Evolutionary conservation across 2,329 filamentous ascomycete species (phyloP), one percentile per base, ranked within the genome.

Genomic region (Aplosporella prunicola): DNA sequence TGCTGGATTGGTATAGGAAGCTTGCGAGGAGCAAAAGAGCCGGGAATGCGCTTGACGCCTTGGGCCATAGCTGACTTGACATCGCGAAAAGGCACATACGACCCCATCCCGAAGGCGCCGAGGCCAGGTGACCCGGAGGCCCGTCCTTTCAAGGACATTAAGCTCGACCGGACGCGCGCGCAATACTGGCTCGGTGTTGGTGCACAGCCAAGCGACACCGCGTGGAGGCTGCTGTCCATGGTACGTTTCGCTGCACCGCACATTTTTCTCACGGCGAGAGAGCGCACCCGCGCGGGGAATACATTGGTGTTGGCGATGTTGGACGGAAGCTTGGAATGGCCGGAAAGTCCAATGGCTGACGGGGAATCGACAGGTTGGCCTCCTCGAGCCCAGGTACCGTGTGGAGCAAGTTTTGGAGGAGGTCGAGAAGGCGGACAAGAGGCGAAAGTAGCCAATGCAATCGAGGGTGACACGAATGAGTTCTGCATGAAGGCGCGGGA

Each of bases 171-270:
- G 6, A 68, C 76, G 47, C 72, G 91, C 43, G 83, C 89, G 40
- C 80, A 82, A 61, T 98, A 98, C 67, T 98, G 91, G 91, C 72
- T 98, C 23, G 91, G 91, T 57, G 89, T 96, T 3, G 91, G 91
- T 1, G 91, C 91, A 39, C 91, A 98, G 65, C 91, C 91, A 8
- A 88, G 82, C 45, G 85, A 95, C 49, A 79, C 84, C 3, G 84
- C 82, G 23, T 94, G 88, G 88, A 73, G 85, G 56, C 61, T 96
- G 51, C 66, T 98, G 50, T 75, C 74, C 39, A 81, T 94, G 84
- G 85, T 88, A 56, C 45, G 67, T 40, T 25, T 14, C 4, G n/a
- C n/a, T n/a, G n/a, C n/a, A n/a, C n/a, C n/a, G n/a, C n/a, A 15
- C 27, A 9, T 13, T 29, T 29, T 16, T 14, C n/a, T 24, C n/a